Evolutionary conservation across 129 eudicot genomes (phyloP).

Genomic region (Arctium lappa): DNA sequence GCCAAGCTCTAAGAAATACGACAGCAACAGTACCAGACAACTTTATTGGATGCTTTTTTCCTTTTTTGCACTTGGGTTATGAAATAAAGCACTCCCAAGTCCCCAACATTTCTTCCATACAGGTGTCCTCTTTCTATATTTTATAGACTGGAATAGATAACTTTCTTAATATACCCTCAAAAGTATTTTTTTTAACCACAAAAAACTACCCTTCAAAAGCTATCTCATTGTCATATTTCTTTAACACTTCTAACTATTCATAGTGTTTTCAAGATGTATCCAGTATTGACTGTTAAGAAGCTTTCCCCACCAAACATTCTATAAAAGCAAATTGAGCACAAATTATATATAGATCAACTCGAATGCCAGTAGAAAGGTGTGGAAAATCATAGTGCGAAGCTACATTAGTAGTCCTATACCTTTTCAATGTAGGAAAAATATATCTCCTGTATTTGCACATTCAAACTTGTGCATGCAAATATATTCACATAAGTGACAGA

Average conservation of each 20-base stretch:
- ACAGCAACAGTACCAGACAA: no score
- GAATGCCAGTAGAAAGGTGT: background rate
- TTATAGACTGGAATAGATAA: no score
- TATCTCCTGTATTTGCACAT: background rate
- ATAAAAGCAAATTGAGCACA: background rate
- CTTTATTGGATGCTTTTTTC: no score
- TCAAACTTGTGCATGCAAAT: background rate
- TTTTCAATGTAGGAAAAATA: background rate
- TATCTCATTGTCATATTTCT: background rate
- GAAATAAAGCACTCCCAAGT: no score
- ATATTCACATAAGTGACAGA: background rate
- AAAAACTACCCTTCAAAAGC: background rate
- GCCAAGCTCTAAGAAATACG: no score
- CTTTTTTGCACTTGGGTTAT: no score
- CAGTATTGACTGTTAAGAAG: background rate
- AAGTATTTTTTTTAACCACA: background rate
- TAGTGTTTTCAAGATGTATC: background rate
- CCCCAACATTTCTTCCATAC: no score
- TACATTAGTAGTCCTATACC: background rate
- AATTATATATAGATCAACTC: background rate
- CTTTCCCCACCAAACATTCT: background rate
- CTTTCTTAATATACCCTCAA: background rate
- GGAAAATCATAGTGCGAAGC: background rate
- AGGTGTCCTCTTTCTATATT: no score
- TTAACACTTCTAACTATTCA: background rate